Base-by-base conservation (phyloP, 345 rosid genomes). In the Microthlaspi erraticum region DNA sequence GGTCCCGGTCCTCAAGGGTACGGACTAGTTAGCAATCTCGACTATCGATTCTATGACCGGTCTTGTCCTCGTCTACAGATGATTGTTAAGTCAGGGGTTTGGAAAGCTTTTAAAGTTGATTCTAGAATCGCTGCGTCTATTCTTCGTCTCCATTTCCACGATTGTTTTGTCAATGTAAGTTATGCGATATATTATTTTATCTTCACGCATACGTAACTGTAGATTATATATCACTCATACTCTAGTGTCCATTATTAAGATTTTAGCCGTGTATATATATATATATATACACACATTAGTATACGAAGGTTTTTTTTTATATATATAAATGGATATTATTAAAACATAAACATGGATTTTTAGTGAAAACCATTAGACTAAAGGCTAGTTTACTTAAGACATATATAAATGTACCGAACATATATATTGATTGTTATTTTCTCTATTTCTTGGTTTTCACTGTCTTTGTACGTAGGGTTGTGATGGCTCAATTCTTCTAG, bases 91-190 rank as follows among this genome's bases (percentile, higher is more conserved):
- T 69, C 76, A 41, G 88, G 88, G 16, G 95, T 92, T 68, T 64
- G 78, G 85, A 71, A 65, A n/a, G 96, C 95, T 76, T 67, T 81
- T 38, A 71, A 32, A 76, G 83, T 79, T 45, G 98, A 92, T 26
- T 49, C 81, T 44, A 81, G 98, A 77, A 84, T 92, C 8, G 90
- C 90, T 46, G 98, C 98, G 0, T 92, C 97, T 38, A 91, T 92
- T 66, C 98, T 92, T 11, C 87, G 96, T 2, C 64, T 92, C 68
- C 95, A 90, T 75, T 90, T 90, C 29, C 98, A 90, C 49, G 96
- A 92, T 44, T 92, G 98, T 60, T 84, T 92, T 26, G 91, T 92
- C 26, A 86, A 90, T 70, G 98, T 89, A 85, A 78, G 55, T 32
- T 34, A 29, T 53, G 33, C 14, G 6, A 38, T 54, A 41, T 34